Evolutionary conservation across 1,284 basidiomycete species (phyloP), one percentile per base, ranked within the genome.

Genomic region (Rhodotorula mucilaginosa): DNA sequence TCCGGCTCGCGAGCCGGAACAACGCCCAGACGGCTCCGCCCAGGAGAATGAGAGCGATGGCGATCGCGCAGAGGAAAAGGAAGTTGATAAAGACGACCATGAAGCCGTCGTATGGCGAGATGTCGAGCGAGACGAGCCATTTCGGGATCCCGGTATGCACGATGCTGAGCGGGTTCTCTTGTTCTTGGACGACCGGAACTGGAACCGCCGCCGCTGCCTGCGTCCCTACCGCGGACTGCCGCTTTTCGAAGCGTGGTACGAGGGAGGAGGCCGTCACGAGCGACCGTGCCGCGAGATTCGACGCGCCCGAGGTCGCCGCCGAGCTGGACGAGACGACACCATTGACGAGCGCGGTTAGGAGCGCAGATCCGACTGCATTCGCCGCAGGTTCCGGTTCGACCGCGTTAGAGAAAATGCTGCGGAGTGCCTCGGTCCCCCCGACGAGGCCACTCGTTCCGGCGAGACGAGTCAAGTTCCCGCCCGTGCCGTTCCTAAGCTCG

Each of bases 401-500:
- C 21, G 49, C 70, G 39, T 61, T 47, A 64, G 74, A 74, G 46
- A 61, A 69, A 48, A 63, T 71, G 47, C 31, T 74, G 68, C 26
- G 71, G 13, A 60, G 73, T 3, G 70, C 70, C 64, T 67, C 31
- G 49, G 64, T 67, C 26, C 77, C 74, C 7, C 79, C 82, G 78
- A 81, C 80, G 44, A 78, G 70, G 56, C 90, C 86, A 5, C 88
- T 86, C 31, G 86, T 84, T 19, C 84, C 84, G 39, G 84, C 83
- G 39, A 85, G 84, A 74, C 88, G 86, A 7, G 86, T 84, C 69
- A 93, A 83, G 61, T 85, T 83, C 3, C 92, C 93, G 16, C 93
- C 94, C 0, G 94, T 97, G 62, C 86, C 83, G 72, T 87, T 84
- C 29, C 95, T 88, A 87, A 96, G 90, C 70, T 83, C 84, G 79